These are phyloP conservation scores for Solanum neorickii DNA, from an alignment of 257 asterid genomes.

Conservation along the genomic window DNA sequence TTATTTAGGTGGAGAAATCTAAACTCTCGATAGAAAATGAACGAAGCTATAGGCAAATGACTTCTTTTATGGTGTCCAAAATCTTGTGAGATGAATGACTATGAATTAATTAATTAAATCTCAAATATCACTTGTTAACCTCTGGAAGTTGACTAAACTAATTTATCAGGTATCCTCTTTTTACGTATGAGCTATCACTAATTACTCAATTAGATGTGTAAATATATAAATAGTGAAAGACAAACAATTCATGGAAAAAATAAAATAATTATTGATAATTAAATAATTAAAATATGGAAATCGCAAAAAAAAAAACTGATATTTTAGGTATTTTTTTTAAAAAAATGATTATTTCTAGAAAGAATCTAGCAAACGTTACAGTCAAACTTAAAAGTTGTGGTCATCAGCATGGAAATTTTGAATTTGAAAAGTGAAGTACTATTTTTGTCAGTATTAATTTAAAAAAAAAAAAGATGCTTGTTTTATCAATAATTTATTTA, in stretches of 20 bases:
- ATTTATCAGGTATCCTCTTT: not conserved
- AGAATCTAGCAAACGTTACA: not conserved
- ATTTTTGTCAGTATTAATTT: not conserved
- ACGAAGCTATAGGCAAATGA: not conserved
- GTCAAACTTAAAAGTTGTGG: not conserved
- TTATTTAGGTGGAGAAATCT: not conserved
- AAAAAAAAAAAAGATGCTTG: not conserved
- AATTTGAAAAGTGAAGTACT: not conserved
- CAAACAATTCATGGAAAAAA: not conserved
- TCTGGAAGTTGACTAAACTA: not conserved
- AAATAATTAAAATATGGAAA: not conserved
- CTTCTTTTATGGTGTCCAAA: not conserved
- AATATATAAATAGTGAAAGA: fast-evolving
- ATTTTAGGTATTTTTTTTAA: not conserved
- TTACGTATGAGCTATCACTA: not conserved
- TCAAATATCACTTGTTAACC: not conserved
- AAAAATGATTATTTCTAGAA: too few relatives aligned
- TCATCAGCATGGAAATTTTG: not conserved
- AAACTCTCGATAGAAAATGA: not conserved
- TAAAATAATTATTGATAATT: too few relatives aligned
- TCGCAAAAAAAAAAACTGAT: not conserved
- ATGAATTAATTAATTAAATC: not conserved
- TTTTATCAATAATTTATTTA: not conserved
- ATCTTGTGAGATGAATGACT: not conserved
- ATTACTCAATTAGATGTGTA: not conserved